Evolutionary conservation across 768 basidiomycete species (phyloP), one percentile per base, ranked within the genome.

Genomic region (Pholiota molesta): DNA sequence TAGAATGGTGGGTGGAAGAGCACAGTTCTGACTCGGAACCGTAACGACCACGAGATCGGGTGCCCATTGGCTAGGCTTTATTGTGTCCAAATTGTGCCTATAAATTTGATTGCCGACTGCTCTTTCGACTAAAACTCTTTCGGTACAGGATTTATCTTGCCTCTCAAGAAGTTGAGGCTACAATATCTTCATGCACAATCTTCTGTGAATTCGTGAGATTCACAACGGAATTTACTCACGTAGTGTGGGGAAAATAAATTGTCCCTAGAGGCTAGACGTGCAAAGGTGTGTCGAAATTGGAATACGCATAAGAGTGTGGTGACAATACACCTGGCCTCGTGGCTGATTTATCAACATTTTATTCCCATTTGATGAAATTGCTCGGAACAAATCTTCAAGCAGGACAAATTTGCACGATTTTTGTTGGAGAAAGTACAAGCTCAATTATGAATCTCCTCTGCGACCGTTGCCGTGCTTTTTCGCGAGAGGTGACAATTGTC

Each of bases 321-420:
- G 21, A 55, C 58, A 52, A 42, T 52, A 55, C 49, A 55, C 33
- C 40, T 40, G 33, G 64, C 67, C 67, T 68, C 67, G 62, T 68
- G 67, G 67, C 57, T 65, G 57, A 64, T 60, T 33, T 44, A 33
- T 52, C 26, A 52, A 28, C n/a, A n/a, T 28, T 62, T 64, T 65
- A 61, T 61, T 57, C 61, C 64, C 64, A 63, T 66, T 63, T 66
- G 62, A 63, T 58, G 55, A 37, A 52, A 60, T 57, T 51, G 59
- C 47, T 21, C 52, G 35, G 57, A 60, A 57, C 23, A 49, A 49
- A 19, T 23, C 47, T 49, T 49, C 47, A 49, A 13, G 47, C 47
- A 26, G 47, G 4, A 19, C 2, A 26, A 49, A 49, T 23, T 49
- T 49, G 47, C 47, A 21, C 23, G 14, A 49, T 49, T 49, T 49